Evolutionary conservation across 1,284 basidiomycete species (phyloP), one percentile per base, ranked within the genome.

Genomic region (Phenoliferia sp.): DNA sequence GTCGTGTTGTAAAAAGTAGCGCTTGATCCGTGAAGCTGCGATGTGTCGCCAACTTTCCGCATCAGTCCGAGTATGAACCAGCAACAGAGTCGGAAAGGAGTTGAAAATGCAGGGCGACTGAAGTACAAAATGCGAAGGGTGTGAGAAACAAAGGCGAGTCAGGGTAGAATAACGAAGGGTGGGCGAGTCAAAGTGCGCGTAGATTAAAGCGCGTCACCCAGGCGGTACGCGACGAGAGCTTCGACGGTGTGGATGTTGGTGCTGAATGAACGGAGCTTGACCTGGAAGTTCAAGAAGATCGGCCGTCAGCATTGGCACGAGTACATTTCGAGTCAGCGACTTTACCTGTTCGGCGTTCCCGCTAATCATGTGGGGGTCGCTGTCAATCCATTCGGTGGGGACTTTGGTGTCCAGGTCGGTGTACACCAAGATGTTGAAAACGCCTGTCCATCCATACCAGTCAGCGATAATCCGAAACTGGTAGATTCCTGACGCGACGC

Each of bases 261-360:
- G 35, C 74, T 76, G 71, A 81, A 81, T 55, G 78, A 78, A 33
- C 80, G 72, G n/a, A 81, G 69, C 58, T 78, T 77, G 61, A 81
- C 80, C 74, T 81, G 79, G 67, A 75, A 75, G 69, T 74, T 72
- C 70, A 71, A 71, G 72, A 71, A 39, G 15, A 44, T 34, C 26
- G 32, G 35, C 29, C 22, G 54, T 52, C 12, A n/a, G 48, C 56
- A 26, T 32, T 48, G 52, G 59, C 44, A 56, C n/a, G n/a, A n/a
- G n/a, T n/a, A n/a, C n/a, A n/a, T n/a, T n/a, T n/a, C n/a, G n/a
- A n/a, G 26, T 61, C 65, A 44, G 39, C 50, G 35, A 65, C n/a
- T n/a, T n/a, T n/a, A 98, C 94, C 79, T 96, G 94, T 79, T 98
- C 94, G 75, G 93, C 94, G 81, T 96, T 94, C 75, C 92, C 89